Evolutionary conservation across 352 stramenopile species (phyloP).

Genomic region (Phytopythium cucurbitacearum): DNA sequence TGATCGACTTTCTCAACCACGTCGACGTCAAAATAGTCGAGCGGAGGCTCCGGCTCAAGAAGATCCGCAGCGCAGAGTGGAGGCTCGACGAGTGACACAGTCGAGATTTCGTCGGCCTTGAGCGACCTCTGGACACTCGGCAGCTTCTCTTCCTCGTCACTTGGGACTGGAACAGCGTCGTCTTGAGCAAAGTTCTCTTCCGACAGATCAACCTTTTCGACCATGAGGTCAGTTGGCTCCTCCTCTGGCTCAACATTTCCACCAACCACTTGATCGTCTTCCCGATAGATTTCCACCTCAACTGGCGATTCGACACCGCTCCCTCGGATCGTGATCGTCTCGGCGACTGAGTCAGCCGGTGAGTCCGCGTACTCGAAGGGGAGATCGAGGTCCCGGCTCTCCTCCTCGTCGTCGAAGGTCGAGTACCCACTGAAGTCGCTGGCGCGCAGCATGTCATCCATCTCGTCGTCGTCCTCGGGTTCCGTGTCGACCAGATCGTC

Average conservation of each 20-base stretch:
- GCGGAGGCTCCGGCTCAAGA: background rate
- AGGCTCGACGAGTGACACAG: background rate
- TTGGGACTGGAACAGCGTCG: too few relatives aligned
- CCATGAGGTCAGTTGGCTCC: too few relatives aligned
- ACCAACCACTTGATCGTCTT: too few relatives aligned
- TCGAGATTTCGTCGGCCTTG: background rate
- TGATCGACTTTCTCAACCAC: slow-evolving; percentile 8
- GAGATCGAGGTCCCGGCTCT: slow-evolving; percentile 8
- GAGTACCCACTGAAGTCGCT: slow-evolving; percentile 30
- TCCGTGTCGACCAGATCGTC: slow-evolving; percentile 40
- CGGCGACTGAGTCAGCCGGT: too few relatives aligned
- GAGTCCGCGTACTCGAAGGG: too few relatives aligned
- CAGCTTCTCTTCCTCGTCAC: slow-evolving; percentile 7
- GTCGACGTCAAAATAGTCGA: slow-evolving; percentile 3
- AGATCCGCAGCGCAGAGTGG: background rate
- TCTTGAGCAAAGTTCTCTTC: too few relatives aligned
- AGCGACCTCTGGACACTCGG: slow-evolving; percentile 5
- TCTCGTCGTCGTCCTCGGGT: slow-evolving; percentile 31
- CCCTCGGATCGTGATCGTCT: too few relatives aligned
- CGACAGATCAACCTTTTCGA: too few relatives aligned
- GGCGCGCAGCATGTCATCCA: slow-evolving; percentile 13
- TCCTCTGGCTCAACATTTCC: too few relatives aligned
- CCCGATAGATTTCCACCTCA: too few relatives aligned
- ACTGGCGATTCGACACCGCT: too few relatives aligned
- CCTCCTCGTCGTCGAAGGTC: slow-evolving; percentile 26